Evolutionary conservation across 129 eudicot species (phyloP).

Genomic region (Smallanthus sonchifolius): DNA sequence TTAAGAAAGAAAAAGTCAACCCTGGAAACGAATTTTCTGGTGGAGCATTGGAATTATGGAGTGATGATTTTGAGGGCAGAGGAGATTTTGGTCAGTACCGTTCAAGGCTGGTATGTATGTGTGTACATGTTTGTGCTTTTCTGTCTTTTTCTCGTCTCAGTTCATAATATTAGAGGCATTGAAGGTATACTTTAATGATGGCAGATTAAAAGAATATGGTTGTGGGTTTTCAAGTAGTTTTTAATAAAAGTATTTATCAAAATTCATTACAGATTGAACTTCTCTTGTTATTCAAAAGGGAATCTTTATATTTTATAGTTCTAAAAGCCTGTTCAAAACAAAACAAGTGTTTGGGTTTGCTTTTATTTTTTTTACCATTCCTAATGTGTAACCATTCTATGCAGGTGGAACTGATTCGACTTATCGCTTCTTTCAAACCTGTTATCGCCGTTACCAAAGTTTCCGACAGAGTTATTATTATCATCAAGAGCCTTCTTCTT

Average conservation of each 20-base stretch:
- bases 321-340: background rate
- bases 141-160: background rate
- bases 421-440: slow-evolving; percentile 66
- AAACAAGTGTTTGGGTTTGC: background rate
- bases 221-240: background rate
- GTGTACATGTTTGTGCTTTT: background rate
- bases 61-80: slow-evolving; percentile 83
- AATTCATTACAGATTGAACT: background rate
- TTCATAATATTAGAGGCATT: background rate
- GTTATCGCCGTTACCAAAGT: slow-evolving; percentile 64
- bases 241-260: background rate
- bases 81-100: slow-evolving; percentile 88
- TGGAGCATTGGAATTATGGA: slow-evolving; percentile 81
- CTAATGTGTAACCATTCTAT: slow-evolving; percentile 19
- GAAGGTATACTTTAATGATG: background rate
- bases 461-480: slow-evolving; percentile 54
- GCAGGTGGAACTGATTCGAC: slow-evolving; percentile 89
- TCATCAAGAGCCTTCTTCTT: slow-evolving; percentile 48
- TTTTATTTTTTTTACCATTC: background rate
- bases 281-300: background rate
- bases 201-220: background rate
- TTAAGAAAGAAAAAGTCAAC: slow-evolving; percentile 75
- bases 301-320: background rate
- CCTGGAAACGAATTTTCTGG: slow-evolving; percentile 46
- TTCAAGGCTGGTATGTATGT: slow-evolving; percentile 64